Percentiles rank a stretch among this genome's conserved stretches.
Conservation (phyloP, 2,329 filamentous ascomycete genomes). For the Phoma sp. region DNA sequence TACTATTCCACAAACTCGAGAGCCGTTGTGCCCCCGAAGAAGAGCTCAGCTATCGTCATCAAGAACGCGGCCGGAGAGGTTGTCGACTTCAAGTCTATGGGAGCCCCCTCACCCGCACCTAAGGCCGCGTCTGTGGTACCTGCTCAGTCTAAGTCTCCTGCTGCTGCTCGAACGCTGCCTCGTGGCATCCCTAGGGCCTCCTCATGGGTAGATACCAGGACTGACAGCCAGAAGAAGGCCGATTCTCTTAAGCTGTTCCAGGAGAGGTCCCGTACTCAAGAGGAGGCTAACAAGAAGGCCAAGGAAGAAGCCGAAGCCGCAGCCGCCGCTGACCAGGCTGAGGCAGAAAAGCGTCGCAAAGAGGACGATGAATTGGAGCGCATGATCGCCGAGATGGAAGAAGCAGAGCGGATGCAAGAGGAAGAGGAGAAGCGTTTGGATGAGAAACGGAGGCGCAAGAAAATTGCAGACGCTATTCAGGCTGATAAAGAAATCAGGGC, state of each 20-base stretch:
- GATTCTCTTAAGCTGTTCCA: constrained; percentile 75
- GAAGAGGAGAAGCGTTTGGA: constrained; percentile 75
- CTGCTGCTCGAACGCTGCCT: constrained; percentile 72
- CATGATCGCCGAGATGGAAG: constrained; percentile 71
- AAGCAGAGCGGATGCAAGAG: constrained; percentile 54
- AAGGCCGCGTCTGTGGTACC: constrained; percentile 52
- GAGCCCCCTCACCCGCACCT: constrained; percentile 50
- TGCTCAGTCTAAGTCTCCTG: constrained; percentile 64
- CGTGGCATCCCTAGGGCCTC: constrained; percentile 74
- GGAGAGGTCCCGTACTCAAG: constrained; percentile 55
- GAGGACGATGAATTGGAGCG: constrained; percentile 58
- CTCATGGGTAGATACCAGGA: constrained; percentile 75
- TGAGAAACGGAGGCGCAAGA: constrained; percentile 71
- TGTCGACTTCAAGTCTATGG: constrained; percentile 64
- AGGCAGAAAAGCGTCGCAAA: constrained; percentile 44
- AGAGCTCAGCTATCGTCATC: constrained; percentile 81
- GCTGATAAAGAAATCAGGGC: constrained; percentile 55
- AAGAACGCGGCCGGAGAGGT: constrained; percentile 83
- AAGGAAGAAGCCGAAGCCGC: constrained; percentile 51
- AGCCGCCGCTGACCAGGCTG: constrained; percentile 52
- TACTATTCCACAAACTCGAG: constrained; percentile 66
- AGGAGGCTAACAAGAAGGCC: constrained; percentile 66
- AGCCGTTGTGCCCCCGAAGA: constrained; percentile 70
- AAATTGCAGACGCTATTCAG: constrained; percentile 67
- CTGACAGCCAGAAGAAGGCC: constrained; percentile 72